Base-by-base conservation (phyloP, 2,329 filamentous ascomycete genomes). In the Trichophyton verrucosum region DNA sequence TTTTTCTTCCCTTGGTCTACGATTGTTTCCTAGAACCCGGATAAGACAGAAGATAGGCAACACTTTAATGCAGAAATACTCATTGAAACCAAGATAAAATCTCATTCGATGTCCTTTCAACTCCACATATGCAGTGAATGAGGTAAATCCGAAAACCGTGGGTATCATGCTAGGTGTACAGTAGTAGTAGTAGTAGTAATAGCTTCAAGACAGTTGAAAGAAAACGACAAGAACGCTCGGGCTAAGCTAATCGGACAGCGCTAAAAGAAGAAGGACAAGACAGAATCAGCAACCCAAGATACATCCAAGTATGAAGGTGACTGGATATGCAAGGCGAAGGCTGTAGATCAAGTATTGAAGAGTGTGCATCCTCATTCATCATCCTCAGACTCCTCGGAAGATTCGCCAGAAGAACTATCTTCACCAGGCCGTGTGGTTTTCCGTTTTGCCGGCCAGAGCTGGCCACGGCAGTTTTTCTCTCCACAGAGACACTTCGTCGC, bases 401-500 rank as follows among this genome's bases (percentile, higher is more conserved):
- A 8, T 6, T 51, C 46, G 9, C 24, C 46, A 27, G 46, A 51
- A 51, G 46, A 51, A 2, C 24, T 22, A 24, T 15, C 20, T 15
- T 27, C 46, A 8, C 22, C 22, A 3, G 11, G 9, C 3, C 40
- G 15, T 9, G 20, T 51, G 2, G 20, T 27, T 24, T 51, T 24
- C 20, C 46, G 46, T 15, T 15, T 51, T 9, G 11, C 17, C 0
- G 72, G 71, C 75, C 77, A 79, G 3, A 79, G 65, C 22, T 76
- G 74, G 1, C 74, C 72, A 11, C 77, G 73, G 62, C 77, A 79
- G 11, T 74, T 73, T 3, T 59, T 51, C 57, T 74, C 75, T 0
- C 76, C 76, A 58, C 77, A 79, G 1, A 76, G 68, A 68, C 77
- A 79, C 44, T 68, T 70, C 7, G 76, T 71, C 0, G 75, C 72